Conservation (phyloP, 2,329 filamentous ascomycete species). For the Colletotrichum plurivorum region DNA sequence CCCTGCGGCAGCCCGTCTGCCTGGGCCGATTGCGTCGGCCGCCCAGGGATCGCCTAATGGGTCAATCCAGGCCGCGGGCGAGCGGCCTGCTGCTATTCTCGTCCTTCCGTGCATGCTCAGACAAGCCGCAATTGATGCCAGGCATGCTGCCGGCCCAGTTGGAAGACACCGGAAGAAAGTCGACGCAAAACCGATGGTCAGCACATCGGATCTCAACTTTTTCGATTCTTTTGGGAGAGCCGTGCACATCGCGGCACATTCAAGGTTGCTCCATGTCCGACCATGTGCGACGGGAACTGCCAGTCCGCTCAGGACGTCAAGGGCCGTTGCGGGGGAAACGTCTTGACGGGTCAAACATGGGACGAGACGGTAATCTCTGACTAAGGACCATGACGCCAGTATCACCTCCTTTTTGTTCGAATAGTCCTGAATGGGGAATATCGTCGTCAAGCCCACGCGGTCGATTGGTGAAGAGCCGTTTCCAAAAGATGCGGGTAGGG, state of each 20-base stretch:
- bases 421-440: slow-evolving; percentile 19
- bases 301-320: slow-evolving; percentile 10
- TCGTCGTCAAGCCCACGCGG: slow-evolving; percentile 26
- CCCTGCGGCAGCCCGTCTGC: slow-evolving; percentile 15
- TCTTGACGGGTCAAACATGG: slow-evolving; percentile 9
- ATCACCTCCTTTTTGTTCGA: slow-evolving; percentile 17
- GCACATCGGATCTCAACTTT: slow-evolving; percentile 10
- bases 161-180: not conserved
- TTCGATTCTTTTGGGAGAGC: slow-evolving; percentile 16
- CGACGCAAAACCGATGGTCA: not conserved
- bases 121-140: slow-evolving; percentile 10
- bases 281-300: slow-evolving; percentile 25
- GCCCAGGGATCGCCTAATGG: slow-evolving; percentile 20
- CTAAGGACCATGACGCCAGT: slow-evolving; percentile 21
- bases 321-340: slow-evolving; percentile 10
- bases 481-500: slow-evolving; percentile 45
- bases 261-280: slow-evolving; percentile 9
- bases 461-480: slow-evolving; percentile 34
- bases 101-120: slow-evolving; percentile 19
- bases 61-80: slow-evolving; percentile 21
- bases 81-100: slow-evolving; percentile 38
- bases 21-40: slow-evolving; percentile 19
- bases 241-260: slow-evolving; percentile 3
- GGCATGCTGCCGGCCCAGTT: slow-evolving; percentile 2
- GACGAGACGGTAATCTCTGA: slow-evolving; percentile 29